Base-by-base conservation (phyloP, 2,329 filamentous ascomycete genomes). In the Gnomoniopsis sp. region DNA sequence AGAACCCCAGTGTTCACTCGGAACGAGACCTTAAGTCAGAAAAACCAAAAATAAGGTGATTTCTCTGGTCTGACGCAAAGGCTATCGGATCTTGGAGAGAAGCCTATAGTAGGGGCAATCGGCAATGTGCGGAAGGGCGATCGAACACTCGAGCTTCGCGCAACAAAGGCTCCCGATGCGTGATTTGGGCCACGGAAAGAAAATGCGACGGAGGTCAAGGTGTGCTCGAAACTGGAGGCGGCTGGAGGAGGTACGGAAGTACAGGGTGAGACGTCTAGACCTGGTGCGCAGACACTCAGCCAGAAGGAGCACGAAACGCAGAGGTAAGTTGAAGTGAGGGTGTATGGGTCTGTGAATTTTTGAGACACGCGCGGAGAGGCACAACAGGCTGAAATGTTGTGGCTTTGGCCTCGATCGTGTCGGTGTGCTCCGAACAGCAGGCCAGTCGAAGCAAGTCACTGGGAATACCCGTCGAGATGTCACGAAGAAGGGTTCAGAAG, bases 131-230 rank as follows among this genome's bases (percentile, higher is more conserved):
- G 26, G 46, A 26, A 34, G 50, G 26, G 22, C 21, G 55, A 58
- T 58, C 55, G n/a, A 60, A 55, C 38, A 60, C 53, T 17, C 38
- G 26, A 46, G 44, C 12, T 46, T 47, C 26, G 26, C 44, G 30
- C 43, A n/a, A 33, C 44, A 36, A n/a, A 19, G 46, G 48, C 22
- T 52, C 10, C 36, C 22, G 23, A 53, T 48, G 3, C n/a, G 17
- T 22, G 15, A 52, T 30, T 23, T 52, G 17, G 49, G 33, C 22
- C 19, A 26, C 36, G 12, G 12, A 7, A 11, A 15, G 17, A 10
- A 44, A 21, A 11, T 8, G 19, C 44, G 4, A 14, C 17, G 44
- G 23, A 11, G 7, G 19, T 21, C 19, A 23, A 14, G 44, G 11
- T 11, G 44, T n/a, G 10, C 44, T 23, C 10, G 44, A 19, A 14